Percentiles rank a stretch among this genome's conserved stretches.
These are phyloP conservation scores for Ricinus communis DNA, from an alignment of 345 rosid genomes.

Conservation along the genomic window DNA sequence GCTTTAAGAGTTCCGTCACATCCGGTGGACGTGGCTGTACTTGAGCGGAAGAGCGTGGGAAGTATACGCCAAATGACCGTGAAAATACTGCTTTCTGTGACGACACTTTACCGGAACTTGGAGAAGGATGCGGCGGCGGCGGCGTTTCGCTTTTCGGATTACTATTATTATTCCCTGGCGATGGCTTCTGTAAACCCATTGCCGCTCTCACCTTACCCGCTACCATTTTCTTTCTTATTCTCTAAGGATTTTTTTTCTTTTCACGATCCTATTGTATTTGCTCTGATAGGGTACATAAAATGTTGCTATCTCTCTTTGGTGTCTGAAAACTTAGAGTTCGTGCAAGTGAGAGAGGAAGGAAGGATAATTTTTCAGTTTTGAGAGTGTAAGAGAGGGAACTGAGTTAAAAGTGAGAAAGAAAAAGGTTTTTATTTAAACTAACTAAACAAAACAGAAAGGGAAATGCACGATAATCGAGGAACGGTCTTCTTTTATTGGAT, in stretches of 20 bases:
- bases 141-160: conserved; percentile 27
- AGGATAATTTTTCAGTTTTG: not conserved
- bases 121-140: conserved; percentile 41
- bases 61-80: conserved; percentile 78
- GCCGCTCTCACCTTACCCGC: conserved; percentile 82
- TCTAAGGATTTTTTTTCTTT: not conserved
- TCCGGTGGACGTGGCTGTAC: conserved; percentile 91
- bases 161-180: conserved; percentile 37
- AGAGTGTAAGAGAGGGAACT: conserved; percentile 20
- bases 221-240: conserved; percentile 45
- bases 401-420: not conserved
- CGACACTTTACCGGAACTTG: conserved; percentile 30
- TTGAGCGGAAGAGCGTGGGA: conserved; percentile 95
- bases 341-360: not conserved
- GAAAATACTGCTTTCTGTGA: conserved; percentile 53
- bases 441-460: conserved; percentile 13
- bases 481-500: conserved; percentile 56
- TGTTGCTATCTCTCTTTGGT: conserved; percentile 15
- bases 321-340: conserved; percentile 1
- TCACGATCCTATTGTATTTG: not conserved
- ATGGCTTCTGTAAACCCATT: conserved; percentile 84
- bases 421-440: not conserved
- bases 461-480: conserved; percentile 49
- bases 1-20: conserved; percentile 64
- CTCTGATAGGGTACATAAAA: not conserved